Conservation (phyloP, 83 land plant species). For the Diphasiastrum complanatum region DNA sequence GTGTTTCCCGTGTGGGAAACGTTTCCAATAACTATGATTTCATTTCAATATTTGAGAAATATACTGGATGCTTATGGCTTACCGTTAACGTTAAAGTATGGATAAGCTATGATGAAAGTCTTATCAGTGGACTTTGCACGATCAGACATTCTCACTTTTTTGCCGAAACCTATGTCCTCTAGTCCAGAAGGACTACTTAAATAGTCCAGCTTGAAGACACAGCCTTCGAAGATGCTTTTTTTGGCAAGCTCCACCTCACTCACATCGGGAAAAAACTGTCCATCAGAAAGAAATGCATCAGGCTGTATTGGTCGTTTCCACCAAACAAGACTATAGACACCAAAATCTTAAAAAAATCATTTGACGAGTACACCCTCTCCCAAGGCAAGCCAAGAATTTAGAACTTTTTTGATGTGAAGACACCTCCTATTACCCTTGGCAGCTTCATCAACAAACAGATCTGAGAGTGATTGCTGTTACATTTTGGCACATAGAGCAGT, state of each 20-base stretch:
- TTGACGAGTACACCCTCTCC: too few relatives aligned
- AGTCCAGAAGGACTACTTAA: constrained; percentile 85
- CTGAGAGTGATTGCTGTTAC: too few relatives aligned
- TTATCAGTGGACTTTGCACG: constrained; percentile 73
- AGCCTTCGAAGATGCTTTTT: constrained; percentile 57
- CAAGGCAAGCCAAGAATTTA: too few relatives aligned
- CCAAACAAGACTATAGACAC: background rate
- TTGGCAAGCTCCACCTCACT: constrained; percentile 78
- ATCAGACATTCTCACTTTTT: constrained; percentile 76
- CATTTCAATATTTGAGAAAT: background rate
- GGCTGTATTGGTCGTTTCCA: background rate
- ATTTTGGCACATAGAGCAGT: too few relatives aligned
- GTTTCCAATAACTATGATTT: background rate
- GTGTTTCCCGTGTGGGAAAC: too few relatives aligned
- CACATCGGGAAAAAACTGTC: constrained; percentile 92
- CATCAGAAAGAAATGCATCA: too few relatives aligned
- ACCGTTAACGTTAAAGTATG: constrained; percentile 96
- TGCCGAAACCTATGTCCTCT: constrained; percentile 81
- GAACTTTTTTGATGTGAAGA: too few relatives aligned
- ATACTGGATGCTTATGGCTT: too few relatives aligned
- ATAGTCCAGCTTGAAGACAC: constrained; percentile 76
- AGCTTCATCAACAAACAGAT: too few relatives aligned
- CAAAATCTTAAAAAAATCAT: background rate
- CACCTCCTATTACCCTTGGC: too few relatives aligned
- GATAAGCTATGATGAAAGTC: constrained; percentile 74